These are phyloP conservation scores for Metschnikowia sp. DNA, from an alignment of 805 yeast species.

Conservation along the genomic window DNA sequence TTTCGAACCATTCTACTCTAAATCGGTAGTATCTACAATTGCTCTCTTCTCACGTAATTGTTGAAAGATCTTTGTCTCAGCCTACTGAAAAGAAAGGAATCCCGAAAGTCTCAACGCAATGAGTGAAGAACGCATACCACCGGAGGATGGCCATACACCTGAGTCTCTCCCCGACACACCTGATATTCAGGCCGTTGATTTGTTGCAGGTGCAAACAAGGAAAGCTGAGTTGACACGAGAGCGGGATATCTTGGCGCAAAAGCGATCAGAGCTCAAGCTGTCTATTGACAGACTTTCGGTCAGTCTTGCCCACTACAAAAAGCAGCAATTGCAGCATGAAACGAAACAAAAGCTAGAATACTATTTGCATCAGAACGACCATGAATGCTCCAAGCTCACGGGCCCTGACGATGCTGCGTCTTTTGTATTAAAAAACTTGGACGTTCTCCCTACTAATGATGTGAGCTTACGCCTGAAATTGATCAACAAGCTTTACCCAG, in stretches of 20 bases:
- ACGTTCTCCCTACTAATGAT: constrained; percentile 35
- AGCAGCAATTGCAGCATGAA: constrained; percentile 14
- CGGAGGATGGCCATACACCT: constrained; percentile 3
- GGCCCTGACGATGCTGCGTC: constrained; percentile 13
- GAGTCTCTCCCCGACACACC: constrained; percentile 1
- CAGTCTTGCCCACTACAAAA: constrained; percentile 10
- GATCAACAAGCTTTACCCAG: constrained; percentile 26
- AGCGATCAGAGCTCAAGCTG: constrained; percentile 7
- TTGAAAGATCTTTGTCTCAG: no score
- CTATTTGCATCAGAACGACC: constrained; percentile 18
- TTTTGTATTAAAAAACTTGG: constrained; percentile 22
- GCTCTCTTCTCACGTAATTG: no score
- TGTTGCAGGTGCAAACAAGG: constrained; percentile 12
- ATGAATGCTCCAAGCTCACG: constrained; percentile 9
- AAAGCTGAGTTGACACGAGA: constrained; percentile 12
- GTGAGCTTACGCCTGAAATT: constrained; percentile 27
- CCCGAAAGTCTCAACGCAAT: neutral
- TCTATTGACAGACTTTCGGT: constrained; percentile 8
- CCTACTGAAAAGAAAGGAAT: no score
- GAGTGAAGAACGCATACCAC: constrained; percentile 3
- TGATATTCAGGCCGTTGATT: constrained; percentile 10
- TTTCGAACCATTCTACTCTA: no score
- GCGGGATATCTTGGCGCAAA: constrained; percentile 10
- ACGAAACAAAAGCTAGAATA: constrained; percentile 14
- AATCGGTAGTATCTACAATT: no score